Evolutionary conservation across 2,329 filamentous ascomycete species (phyloP), one percentile per base, ranked within the genome.

Genomic region (Alternaria brassicicola): DNA sequence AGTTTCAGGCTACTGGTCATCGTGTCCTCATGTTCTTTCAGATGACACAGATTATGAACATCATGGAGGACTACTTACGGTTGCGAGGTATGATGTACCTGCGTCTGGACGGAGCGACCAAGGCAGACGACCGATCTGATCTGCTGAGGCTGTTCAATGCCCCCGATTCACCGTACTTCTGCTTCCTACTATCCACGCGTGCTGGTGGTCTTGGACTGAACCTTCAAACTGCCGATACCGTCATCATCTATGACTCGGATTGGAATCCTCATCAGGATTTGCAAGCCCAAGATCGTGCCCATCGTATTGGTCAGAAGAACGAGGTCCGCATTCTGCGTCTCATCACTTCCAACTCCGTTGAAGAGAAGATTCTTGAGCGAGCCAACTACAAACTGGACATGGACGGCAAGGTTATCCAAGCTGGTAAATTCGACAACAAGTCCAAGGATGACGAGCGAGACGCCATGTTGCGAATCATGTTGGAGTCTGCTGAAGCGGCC

Each of bases 41-140:
- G 78, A 99, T 99, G 95, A 99, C 95, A 4, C 93, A 96, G 62
- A 99, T 99, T 76, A 99, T 99, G 95, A 97, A 99, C 79, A 99
- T 99, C 73, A 98, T 99, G 95, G 95, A 99, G 71, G 95, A 99
- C 76, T 99, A 96, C 77, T 80, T 99, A 62, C 89, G 94, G 3
- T 89, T 92, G 72, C 87, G 92, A 64, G 90, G 89, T 45, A 84
- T 97, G 67, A 85, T 90, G 72, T 99, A 96, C 76, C 84, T 99
- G 66, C 93, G 95, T 76, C 84, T 99, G 59, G 95, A 99, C 73
- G 95, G 95, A 82, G 95, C 93, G 0, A 99, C 95, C 43, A 99
- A 99, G 78, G 93, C 95, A 1, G 95, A 99, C 73, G 95, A 99
- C 79, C 92, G 95, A 66, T 97, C 93, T 1, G 93, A 97, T 50